These are phyloP conservation scores for Ceratobasidium sp. DNA, from an alignment of 1,284 basidiomycete species.

Conservation along the genomic window DNA sequence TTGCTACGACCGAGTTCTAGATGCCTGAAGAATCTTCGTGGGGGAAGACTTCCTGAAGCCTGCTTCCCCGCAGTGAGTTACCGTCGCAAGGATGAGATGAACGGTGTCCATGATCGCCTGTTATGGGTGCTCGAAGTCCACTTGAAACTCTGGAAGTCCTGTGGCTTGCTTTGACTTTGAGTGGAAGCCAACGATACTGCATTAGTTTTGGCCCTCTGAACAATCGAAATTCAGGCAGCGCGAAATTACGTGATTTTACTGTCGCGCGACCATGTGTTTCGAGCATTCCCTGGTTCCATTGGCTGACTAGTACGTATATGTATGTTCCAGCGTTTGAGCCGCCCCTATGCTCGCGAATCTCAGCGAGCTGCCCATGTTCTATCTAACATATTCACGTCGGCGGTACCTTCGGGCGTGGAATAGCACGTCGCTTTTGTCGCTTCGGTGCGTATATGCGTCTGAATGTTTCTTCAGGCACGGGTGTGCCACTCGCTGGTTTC, in stretches of 20 bases:
- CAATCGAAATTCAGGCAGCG: background rate
- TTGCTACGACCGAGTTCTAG: slow-evolving; percentile 3
- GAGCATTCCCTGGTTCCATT: background rate
- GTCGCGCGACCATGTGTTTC: background rate
- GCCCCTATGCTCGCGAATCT: too few relatives aligned
- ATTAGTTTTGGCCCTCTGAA: background rate
- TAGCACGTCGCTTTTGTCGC: background rate
- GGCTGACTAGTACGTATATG: too few relatives aligned
- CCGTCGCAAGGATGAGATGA: background rate
- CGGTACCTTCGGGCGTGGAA: background rate
- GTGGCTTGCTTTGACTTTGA: background rate
- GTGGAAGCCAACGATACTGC: slow-evolving; percentile 17
- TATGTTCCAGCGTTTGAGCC: too few relatives aligned
- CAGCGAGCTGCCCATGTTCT: too few relatives aligned
- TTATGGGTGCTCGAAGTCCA: background rate
- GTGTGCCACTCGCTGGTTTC: background rate
- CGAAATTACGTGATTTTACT: background rate
- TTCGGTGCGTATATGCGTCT: background rate
- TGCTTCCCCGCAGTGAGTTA: slow-evolving; percentile 18
- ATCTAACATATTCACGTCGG: too few relatives aligned
- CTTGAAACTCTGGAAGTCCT: background rate
- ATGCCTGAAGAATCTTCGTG: background rate
- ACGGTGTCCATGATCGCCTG: background rate
- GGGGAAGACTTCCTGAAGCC: background rate
- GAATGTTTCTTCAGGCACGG: background rate